Conservation (phyloP, 2,329 filamentous ascomycete species). For the Parafenestella ontariensis region DNA sequence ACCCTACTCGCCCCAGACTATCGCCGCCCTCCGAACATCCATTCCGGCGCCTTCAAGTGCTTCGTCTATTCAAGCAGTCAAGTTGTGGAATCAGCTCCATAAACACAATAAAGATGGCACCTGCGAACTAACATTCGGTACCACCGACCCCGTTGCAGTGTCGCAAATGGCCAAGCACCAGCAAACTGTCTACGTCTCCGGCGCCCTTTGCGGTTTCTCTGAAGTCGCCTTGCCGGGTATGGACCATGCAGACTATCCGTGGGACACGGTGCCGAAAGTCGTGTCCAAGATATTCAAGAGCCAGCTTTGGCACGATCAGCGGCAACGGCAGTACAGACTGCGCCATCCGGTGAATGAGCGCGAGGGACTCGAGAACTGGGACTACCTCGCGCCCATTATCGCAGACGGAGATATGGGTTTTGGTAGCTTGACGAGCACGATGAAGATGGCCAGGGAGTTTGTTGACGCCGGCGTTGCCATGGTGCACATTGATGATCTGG, state of each 20-base stretch:
- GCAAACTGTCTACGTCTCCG: slow-evolving; percentile 53
- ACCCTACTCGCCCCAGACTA: slow-evolving; percentile 44
- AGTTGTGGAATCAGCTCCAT: slow-evolving; percentile 49
- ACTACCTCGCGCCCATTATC: slow-evolving; percentile 52
- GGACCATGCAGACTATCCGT: slow-evolving; percentile 54
- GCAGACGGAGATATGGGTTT: slow-evolving; percentile 56
- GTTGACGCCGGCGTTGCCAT: slow-evolving; percentile 54
- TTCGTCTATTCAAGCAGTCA: slow-evolving; percentile 44
- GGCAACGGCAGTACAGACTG: slow-evolving; percentile 50
- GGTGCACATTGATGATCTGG: slow-evolving; percentile 55
- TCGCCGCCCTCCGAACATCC: slow-evolving; percentile 45
- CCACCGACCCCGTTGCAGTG: slow-evolving; percentile 46
- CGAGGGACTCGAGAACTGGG: slow-evolving; percentile 45
- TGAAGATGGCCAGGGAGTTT: slow-evolving; percentile 53
- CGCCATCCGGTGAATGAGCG: slow-evolving; percentile 40
- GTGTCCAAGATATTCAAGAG: slow-evolving; percentile 52
- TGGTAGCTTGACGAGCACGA: slow-evolving; percentile 48
- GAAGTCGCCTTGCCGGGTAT: slow-evolving; percentile 49
- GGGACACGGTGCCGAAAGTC: slow-evolving; percentile 53
- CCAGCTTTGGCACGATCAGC: slow-evolving; percentile 52
- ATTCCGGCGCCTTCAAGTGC: slow-evolving; percentile 33
- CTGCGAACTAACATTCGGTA: slow-evolving; percentile 49
- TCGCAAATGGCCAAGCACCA: slow-evolving; percentile 50
- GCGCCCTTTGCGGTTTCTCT: slow-evolving; percentile 50
- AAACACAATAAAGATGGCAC: slow-evolving; percentile 46